Evolutionary conservation across 169 alveolate genomes (phyloP).

Genomic region (Plasmodium reichenowi): DNA sequence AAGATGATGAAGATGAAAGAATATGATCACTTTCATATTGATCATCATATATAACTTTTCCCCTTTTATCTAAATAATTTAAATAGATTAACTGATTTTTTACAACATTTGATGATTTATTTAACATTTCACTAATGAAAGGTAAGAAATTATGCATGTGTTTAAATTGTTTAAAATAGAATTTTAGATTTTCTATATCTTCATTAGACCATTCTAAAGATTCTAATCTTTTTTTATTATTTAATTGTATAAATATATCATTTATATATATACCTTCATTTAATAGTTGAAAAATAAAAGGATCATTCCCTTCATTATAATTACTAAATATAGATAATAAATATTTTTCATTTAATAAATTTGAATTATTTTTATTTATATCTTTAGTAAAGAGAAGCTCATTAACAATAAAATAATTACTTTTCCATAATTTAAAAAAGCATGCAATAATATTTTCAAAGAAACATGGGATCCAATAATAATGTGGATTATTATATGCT

Average conservation of each 20-base stretch:
- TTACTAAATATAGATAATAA: constrained; percentile 70
- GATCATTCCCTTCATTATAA: constrained; percentile 67
- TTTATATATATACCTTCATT: constrained; percentile 27
- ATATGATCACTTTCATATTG: neutral
- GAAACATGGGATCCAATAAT: constrained; percentile 45
- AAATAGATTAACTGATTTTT: constrained; percentile 53
- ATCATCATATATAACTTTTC: constrained; percentile 23
- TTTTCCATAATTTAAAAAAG: constrained; percentile 61
- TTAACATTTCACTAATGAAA: constrained; percentile 60
- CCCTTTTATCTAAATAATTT: constrained; percentile 51
- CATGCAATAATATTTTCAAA: constrained; percentile 39
- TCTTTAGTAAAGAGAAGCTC: constrained; percentile 51
- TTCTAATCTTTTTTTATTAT: constrained; percentile 52
- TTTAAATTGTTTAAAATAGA: constrained; percentile 61
- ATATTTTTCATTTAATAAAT: constrained; percentile 50
- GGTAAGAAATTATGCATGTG: constrained; percentile 64
- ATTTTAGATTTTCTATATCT: constrained; percentile 38
- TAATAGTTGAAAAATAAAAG: constrained; percentile 17
- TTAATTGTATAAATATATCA: constrained; percentile 50
- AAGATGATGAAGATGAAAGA: neutral
- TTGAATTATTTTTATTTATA: constrained; percentile 21
- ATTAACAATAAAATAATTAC: constrained; percentile 26
- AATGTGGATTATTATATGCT: constrained; percentile 29
- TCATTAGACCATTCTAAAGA: constrained; percentile 50
- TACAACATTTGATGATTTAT: constrained; percentile 39